Evolutionary conservation across 2,329 filamentous ascomycete genomes (phyloP), one percentile per base, ranked within the genome.

Genomic region (Fusarium heterosporum): DNA sequence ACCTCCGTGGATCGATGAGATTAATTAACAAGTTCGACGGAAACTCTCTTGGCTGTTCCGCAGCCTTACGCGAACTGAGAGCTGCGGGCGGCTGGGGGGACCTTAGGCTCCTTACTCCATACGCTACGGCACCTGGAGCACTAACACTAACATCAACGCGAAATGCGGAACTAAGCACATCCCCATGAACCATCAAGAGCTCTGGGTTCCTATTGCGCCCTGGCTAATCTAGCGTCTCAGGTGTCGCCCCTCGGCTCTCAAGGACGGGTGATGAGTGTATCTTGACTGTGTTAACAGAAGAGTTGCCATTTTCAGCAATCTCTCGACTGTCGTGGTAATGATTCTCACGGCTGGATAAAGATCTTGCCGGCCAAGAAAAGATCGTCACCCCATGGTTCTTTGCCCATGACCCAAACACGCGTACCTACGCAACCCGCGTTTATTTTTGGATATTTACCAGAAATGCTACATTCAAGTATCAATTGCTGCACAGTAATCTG

Each of bases 241-340:
- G 59, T 68, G 38, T 64, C 36, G 60, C 54, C 58, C 64, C 19
- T 52, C 58, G 58, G 59, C 59, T 62, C 49, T 62, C 36, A 9
- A 46, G 39, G 17, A 40, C 40, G 40, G 49, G 39, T 61, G 34
- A 54, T 61, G 36, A 61, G n/a, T 34, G 29, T 54, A 61, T 54
- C 25, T 38, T 46, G 47, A 54, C 42, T 61, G 40, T 51, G 17
- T 9, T 26, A 41, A 41, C 19, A 39, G 22, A 51, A 17, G 45
- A 40, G 55, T 50, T 51, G 42, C 48, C 59, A 28, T 42, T 61
- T 38, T 55, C 38, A 47, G 38, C 46, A 36, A 28, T 26, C 10
- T 22, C 17, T 36, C 22, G 11, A 16, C 29, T 28, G 43, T 50
- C 17, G 34, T 41, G n/a, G 28, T 22, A n/a, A 26, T 34, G 48